Conservation (phyloP, 164 flowering plant genomes). For the Nymphaea thermarum region DNA sequence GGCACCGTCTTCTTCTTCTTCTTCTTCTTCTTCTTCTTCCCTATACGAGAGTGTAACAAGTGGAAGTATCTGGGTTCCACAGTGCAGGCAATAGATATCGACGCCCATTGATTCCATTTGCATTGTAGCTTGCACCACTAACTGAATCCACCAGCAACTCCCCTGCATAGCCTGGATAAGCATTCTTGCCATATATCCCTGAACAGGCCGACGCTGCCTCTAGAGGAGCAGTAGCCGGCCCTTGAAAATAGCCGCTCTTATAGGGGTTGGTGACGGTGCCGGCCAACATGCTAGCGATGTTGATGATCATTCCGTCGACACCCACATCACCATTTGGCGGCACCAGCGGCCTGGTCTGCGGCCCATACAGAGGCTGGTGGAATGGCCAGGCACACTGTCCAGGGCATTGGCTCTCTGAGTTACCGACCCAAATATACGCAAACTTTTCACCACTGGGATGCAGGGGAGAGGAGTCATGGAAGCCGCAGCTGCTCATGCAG, state of each 20-base stretch:
- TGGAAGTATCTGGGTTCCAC: conserved; percentile 13
- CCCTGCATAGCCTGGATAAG: conserved; percentile 27
- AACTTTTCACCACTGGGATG: conserved; percentile 3
- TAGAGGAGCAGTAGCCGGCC: conserved; percentile 17
- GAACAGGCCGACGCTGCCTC: conserved; percentile 25
- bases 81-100: conserved; percentile 21
- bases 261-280: conserved; percentile 24
- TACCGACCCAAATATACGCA: conserved; percentile 24
- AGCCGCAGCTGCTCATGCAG: conserved; percentile 19
- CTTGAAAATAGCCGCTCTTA: conserved; percentile 20
- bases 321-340: conserved; percentile 26
- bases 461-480: conserved; percentile 12
- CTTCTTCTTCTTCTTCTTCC: not conserved
- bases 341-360: conserved; percentile 17
- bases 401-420: conserved; percentile 22
- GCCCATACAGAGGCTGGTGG: conserved; percentile 24
- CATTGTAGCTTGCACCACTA: conserved; percentile 23
- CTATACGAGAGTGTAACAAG: conserved; percentile 13
- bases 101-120: conserved; percentile 15
- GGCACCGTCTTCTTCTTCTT: too few species aligned
- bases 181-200: conserved; percentile 20
- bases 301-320: conserved; percentile 23
- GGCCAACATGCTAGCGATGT: conserved; percentile 17
- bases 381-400: conserved; percentile 30
- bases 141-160: conserved; percentile 14